Evolutionary conservation across 441 rosid genomes (phyloP).

Genomic region (Rhodomyrtus psidioides): DNA sequence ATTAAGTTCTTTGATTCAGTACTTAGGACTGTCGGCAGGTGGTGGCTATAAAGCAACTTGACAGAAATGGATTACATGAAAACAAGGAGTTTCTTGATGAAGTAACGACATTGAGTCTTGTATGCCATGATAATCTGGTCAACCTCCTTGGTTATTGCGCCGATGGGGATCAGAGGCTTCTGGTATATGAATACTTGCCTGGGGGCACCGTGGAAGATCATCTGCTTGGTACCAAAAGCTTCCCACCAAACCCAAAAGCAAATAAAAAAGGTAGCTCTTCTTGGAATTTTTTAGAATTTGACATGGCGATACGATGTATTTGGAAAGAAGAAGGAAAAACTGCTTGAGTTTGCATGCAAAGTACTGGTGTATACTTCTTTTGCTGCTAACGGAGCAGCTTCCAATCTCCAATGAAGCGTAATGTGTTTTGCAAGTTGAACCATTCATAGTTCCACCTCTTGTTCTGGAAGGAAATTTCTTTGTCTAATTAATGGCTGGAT

Average conservation of each 20-base stretch:
- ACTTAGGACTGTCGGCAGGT: slow-evolving; percentile 23
- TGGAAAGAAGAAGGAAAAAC: not conserved
- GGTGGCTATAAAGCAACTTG: slow-evolving; percentile 89
- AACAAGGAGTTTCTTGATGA: slow-evolving; percentile 64
- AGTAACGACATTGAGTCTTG: slow-evolving; percentile 37
- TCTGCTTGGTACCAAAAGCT: slow-evolving; percentile 43
- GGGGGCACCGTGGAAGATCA: slow-evolving; percentile 57
- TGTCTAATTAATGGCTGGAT: not conserved
- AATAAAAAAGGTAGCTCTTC: not conserved
- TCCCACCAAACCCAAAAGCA: not conserved
- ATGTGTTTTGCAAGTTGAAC: not conserved
- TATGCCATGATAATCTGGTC: slow-evolving; percentile 64
- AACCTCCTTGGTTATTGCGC: slow-evolving; percentile 77
- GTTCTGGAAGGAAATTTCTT: not conserved
- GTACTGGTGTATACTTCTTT: not conserved
- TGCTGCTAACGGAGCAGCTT: not conserved
- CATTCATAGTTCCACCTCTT: not conserved
- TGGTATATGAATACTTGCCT: slow-evolving; percentile 62
- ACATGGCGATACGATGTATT: not conserved
- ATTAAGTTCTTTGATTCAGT: not conserved
- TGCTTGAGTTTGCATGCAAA: not conserved
- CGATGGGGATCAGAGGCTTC: slow-evolving; percentile 93
- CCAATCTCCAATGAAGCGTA: not conserved
- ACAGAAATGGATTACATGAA: slow-evolving; percentile 63
- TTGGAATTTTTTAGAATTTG: not conserved